Base-by-base conservation (phyloP, 2,329 filamentous ascomycete genomes). In the Kalaharituber pfeilii region DNA sequence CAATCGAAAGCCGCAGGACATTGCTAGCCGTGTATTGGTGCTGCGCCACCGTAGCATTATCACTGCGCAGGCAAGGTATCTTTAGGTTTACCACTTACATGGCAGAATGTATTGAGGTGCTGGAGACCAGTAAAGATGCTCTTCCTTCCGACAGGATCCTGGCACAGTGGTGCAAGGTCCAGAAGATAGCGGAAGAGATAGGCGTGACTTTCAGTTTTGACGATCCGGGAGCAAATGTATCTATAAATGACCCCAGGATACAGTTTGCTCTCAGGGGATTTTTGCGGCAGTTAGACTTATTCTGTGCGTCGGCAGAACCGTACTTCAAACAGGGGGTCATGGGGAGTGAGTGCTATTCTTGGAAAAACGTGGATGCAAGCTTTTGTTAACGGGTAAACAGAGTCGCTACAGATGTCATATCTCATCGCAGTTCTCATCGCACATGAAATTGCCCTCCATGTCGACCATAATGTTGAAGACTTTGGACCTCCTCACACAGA, bases 361-460 rank as follows among this genome's bases (percentile, higher is more conserved):
- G n/a, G 28, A 36, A 25, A 20, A 15, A 26, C 22, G 7, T 18
- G 27, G 28, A 51, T 15, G 28, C 25, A 25, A 27, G 18, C 29
- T 25, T 44, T 27, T 33, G 49, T 47, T 49, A 36, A 18, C 30
- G 1, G 44, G 18, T 49, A 26, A 26, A 55, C 64, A 80, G 80
- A 76, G n/a, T 73, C 77, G 0, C 70, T 86, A 47, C 69, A 71
- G 18, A 74, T 86, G 60, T 76, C 76, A 57, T 79, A 84, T 60
- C 72, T 80, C 59, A 75, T 82, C 1, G 66, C 85, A 30, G 81
- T 74, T 57, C 70, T 88, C 2, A 86, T 84, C 65, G 80, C 87
- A 70, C 81, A 88, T 65, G 84, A 88, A 66, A 77, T 84, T 53
- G 79, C 77, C 2, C 76, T 88, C 59, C 80, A 85, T 18, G 5